A percentile compares a stretch with the other conserved stretches of the same genome.
These are phyloP conservation scores for Chlamydomonas asymmetrica DNA, from an alignment of 139 green algal genomes.

Conservation along the genomic window DNA sequence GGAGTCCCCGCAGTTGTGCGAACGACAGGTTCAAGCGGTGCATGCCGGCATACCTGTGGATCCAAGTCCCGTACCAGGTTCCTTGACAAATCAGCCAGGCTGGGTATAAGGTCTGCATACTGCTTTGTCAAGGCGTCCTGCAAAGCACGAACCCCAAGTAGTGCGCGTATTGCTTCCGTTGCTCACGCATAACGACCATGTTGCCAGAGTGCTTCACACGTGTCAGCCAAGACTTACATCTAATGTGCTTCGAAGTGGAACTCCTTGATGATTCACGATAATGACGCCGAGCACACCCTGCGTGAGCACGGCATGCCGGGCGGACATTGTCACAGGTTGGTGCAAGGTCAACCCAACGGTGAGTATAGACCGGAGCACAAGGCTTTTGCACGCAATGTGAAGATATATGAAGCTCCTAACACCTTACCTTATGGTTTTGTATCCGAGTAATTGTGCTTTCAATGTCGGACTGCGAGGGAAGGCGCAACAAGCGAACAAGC, in stretches of 20 bases:
- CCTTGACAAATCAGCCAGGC: constrained; percentile 62
- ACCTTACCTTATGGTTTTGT: constrained; percentile 41
- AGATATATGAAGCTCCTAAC: neutral
- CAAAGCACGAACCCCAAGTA: no score
- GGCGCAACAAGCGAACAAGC: no score
- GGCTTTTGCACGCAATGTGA: no score
- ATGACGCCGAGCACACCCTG: constrained; percentile 43
- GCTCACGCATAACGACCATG: no score
- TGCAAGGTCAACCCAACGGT: no score
- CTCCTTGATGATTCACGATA: constrained; percentile 36
- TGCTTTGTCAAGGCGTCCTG: constrained; percentile 66
- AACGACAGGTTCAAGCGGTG: no score
- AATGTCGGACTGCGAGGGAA: constrained; percentile 44
- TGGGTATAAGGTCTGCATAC: constrained; percentile 71
- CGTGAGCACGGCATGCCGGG: neutral
- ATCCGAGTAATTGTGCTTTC: constrained; percentile 48
- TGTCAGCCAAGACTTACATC: constrained; percentile 37
- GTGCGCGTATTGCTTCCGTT: no score
- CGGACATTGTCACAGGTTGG: no score
- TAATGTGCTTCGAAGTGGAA: constrained; percentile 44
- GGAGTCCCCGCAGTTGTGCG: no score
- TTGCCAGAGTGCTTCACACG: no score
- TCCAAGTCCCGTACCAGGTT: constrained; percentile 77
- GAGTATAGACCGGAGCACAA: no score
- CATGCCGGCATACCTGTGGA: constrained; percentile 51